Conservation (phyloP, 768 basidiomycete genomes). For the Amanita muscaria region DNA sequence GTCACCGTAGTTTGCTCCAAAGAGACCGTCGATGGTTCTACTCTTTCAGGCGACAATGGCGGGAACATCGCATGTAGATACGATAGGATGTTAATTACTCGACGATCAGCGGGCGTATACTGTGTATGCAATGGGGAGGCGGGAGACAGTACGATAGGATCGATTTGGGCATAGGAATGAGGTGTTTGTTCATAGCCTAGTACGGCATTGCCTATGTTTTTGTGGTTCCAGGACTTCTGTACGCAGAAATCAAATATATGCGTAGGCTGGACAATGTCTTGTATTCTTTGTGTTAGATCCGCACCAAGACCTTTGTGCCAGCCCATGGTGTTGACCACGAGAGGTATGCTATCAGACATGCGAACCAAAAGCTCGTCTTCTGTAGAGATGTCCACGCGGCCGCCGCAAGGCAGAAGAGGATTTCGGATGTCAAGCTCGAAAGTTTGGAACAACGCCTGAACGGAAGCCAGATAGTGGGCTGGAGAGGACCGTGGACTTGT, state of each 20-base stretch:
- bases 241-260: constrained; percentile 46
- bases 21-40: constrained; percentile 6
- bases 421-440: constrained; percentile 65
- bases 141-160: constrained; percentile 26
- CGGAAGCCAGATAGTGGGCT: constrained; percentile 60
- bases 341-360: constrained; percentile 56
- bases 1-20: constrained; percentile 29
- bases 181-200: neutral
- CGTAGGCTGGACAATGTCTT: constrained; percentile 53
- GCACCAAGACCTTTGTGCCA: constrained; percentile 93
- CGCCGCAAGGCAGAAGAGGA: constrained; percentile 18
- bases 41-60: constrained; percentile 6
- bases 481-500: constrained; percentile 73
- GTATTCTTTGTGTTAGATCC: constrained; percentile 65
- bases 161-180: neutral
- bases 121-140: constrained; percentile 34
- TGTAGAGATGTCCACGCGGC: constrained; percentile 14
- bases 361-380: constrained; percentile 23
- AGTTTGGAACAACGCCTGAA: constrained; percentile 55
- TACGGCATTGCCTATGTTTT: neutral
- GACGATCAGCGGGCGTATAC: constrained; percentile 57
- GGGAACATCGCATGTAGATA: constrained; percentile 59
- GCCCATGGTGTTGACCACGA: constrained; percentile 94
- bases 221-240: constrained; percentile 17
- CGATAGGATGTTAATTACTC: constrained; percentile 61